These are phyloP conservation scores for Heterobasidion annosum DNA, from an alignment of 1,284 basidiomycete genomes.

Conservation along the genomic window DNA sequence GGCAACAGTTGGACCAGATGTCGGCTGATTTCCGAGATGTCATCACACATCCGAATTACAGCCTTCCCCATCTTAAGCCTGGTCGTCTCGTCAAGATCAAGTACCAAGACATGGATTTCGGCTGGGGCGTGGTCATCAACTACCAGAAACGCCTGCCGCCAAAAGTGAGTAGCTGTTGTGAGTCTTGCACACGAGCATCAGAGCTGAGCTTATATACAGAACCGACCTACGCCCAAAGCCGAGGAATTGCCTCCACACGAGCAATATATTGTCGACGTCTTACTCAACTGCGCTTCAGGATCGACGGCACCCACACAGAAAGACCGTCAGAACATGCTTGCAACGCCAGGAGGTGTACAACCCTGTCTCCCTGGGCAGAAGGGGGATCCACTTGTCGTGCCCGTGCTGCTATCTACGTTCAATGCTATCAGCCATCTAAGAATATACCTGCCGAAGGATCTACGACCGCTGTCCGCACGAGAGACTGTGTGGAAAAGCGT, in stretches of 20 bases:
- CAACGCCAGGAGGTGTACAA: constrained; percentile 60
- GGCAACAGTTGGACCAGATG: constrained; percentile 88
- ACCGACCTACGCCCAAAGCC: constrained; percentile 41
- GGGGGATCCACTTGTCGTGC: constrained; percentile 82
- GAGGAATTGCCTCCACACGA: constrained; percentile 78
- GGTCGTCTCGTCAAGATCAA: constrained; percentile 89
- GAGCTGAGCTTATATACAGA: constrained; percentile 25
- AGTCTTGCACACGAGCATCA: background rate
- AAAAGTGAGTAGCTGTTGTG: constrained; percentile 38
- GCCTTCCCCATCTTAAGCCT: constrained; percentile 87
- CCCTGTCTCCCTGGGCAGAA: constrained; percentile 68
- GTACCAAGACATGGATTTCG: constrained; percentile 85
- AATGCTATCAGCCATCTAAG: constrained; percentile 85
- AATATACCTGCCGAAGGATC: constrained; percentile 84
- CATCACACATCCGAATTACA: constrained; percentile 91
- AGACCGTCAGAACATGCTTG: constrained; percentile 43
- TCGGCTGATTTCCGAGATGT: constrained; percentile 83
- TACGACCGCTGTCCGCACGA: constrained; percentile 69
- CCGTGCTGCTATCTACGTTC: constrained; percentile 83
- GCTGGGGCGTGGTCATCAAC: constrained; percentile 92
- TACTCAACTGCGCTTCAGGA: constrained; percentile 74
- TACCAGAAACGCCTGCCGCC: constrained; percentile 79
- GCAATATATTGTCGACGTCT: constrained; percentile 91
- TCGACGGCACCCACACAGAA: constrained; percentile 43
- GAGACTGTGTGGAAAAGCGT: constrained; percentile 88